Evolutionary conservation across 1,284 basidiomycete genomes (phyloP).

Genomic region (Lentinus polychrous): DNA sequence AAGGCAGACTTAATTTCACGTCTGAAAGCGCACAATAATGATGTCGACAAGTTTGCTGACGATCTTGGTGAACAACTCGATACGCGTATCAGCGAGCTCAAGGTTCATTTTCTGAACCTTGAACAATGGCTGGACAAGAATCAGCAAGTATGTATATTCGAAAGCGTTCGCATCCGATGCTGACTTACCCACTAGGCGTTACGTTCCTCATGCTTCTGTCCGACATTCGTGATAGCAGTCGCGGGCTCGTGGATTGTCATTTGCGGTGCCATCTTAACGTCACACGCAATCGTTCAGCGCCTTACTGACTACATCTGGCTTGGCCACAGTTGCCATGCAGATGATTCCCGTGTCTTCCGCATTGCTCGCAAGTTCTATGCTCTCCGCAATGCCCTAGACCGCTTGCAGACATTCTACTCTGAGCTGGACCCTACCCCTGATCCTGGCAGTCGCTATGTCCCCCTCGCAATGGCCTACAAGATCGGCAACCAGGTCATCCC

Average conservation of each 20-base stretch:
- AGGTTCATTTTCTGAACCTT: not conserved
- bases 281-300: slow-evolving; percentile 9
- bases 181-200: not conserved
- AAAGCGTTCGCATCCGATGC: not conserved
- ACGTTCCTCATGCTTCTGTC: slow-evolving; percentile 7
- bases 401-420: slow-evolving; percentile 3
- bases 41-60: not conserved
- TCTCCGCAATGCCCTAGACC: not conserved
- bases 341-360: slow-evolving; percentile 6
- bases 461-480: slow-evolving; percentile 3
- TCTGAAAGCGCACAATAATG: not conserved
- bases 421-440: not conserved
- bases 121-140: not conserved
- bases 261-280: slow-evolving; percentile 10
- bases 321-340: slow-evolving; percentile 4
- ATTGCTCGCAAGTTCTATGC: slow-evolving; percentile 10
- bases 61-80: too few species aligned
- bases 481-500: not conserved
- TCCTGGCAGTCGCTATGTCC: not conserved
- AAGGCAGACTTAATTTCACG: not conserved
- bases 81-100: too few species aligned
- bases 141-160: not conserved
- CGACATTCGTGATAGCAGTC: slow-evolving; percentile 8
- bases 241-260: slow-evolving; percentile 9
- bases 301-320: slow-evolving; percentile 18